These are phyloP conservation scores for Hypoxylon cercidicola DNA, from an alignment of 495 filamentous ascomycete species.

Conservation along the genomic window DNA sequence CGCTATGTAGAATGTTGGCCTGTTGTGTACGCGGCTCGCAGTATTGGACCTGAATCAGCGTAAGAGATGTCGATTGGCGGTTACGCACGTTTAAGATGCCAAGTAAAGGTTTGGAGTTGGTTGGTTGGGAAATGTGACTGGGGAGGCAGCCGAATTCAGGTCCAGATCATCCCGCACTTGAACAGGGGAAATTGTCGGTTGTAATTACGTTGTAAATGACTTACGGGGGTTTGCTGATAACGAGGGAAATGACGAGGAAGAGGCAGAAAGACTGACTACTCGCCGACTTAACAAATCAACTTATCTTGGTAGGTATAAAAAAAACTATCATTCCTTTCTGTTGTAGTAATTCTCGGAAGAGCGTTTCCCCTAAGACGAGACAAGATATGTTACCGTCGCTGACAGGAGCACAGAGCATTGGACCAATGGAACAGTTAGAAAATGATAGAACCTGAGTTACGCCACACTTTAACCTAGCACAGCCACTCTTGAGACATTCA, in stretches of 20 bases:
- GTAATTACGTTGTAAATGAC: conserved; percentile 8
- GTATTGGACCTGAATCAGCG: conserved; percentile 17
- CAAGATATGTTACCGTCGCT: conserved; percentile 5
- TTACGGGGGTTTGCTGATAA: conserved; percentile 1
- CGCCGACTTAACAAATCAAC: not conserved
- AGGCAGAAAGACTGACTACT: not conserved
- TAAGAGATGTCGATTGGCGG: conserved; percentile 35
- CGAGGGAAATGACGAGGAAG: conserved; percentile 4
- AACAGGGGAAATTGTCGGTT: conserved; percentile 13
- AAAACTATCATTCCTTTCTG: conserved; percentile 2
- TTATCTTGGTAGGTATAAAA: not conserved
- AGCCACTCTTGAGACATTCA: conserved; percentile 12
- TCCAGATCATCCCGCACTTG: conserved; percentile 18
- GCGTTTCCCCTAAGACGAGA: not conserved
- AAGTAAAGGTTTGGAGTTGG: conserved; percentile 24
- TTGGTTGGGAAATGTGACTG: conserved; percentile 23
- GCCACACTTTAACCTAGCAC: conserved; percentile 25
- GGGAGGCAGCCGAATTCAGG: conserved; percentile 32
- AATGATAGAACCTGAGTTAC: conserved; percentile 12
- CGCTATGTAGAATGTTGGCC: conserved; percentile 7
- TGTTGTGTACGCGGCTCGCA: conserved; percentile 29
- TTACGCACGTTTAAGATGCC: conserved; percentile 28
- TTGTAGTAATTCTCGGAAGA: conserved; percentile 33
- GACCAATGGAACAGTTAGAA: conserved; percentile 29
- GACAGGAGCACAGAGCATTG: not conserved